These are phyloP conservation scores for Harringtonia aguacate DNA, from an alignment of 2,329 filamentous ascomycete species.

Conservation along the genomic window DNA sequence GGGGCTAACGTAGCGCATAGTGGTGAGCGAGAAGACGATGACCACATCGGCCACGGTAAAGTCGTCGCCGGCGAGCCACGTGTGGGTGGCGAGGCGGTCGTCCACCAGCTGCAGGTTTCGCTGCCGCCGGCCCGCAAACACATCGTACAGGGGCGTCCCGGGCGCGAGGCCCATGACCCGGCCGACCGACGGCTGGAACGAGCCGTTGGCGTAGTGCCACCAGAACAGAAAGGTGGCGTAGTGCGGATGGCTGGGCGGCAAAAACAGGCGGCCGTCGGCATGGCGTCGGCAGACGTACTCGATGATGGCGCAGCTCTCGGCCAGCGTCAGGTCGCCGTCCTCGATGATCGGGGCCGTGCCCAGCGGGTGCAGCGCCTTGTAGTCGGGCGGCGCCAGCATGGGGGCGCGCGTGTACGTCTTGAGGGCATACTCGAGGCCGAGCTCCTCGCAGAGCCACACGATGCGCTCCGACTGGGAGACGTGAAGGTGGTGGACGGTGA, in stretches of 20 bases:
- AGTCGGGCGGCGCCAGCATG: slow-evolving; percentile 21
- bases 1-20: slow-evolving; percentile 42
- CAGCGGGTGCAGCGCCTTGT: slow-evolving; percentile 34
- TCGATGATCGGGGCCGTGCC: slow-evolving; percentile 51
- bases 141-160: slow-evolving; percentile 5
- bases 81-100: slow-evolving; percentile 30
- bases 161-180: slow-evolving; percentile 20
- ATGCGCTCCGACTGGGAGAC: slow-evolving; percentile 54
- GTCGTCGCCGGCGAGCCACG: slow-evolving; percentile 48
- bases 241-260: slow-evolving; percentile 30
- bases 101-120: slow-evolving; percentile 35
- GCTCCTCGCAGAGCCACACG: slow-evolving; percentile 55
- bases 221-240: slow-evolving; percentile 56
- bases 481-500: slow-evolving; percentile 42
- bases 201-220: slow-evolving; percentile 47
- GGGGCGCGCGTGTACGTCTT: slow-evolving; percentile 21
- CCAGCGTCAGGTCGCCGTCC: slow-evolving; percentile 41
- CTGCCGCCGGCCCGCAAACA: slow-evolving; percentile 19
- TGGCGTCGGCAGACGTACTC: slow-evolving; percentile 52
- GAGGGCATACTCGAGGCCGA: slow-evolving; percentile 38
- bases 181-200: slow-evolving; percentile 26
- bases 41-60: slow-evolving; percentile 59
- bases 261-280: slow-evolving; percentile 34
- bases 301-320: slow-evolving; percentile 47
- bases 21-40: slow-evolving; percentile 49